Base-by-base conservation (phyloP, 306 rosid species). In the Lathyrus sativus region DNA sequence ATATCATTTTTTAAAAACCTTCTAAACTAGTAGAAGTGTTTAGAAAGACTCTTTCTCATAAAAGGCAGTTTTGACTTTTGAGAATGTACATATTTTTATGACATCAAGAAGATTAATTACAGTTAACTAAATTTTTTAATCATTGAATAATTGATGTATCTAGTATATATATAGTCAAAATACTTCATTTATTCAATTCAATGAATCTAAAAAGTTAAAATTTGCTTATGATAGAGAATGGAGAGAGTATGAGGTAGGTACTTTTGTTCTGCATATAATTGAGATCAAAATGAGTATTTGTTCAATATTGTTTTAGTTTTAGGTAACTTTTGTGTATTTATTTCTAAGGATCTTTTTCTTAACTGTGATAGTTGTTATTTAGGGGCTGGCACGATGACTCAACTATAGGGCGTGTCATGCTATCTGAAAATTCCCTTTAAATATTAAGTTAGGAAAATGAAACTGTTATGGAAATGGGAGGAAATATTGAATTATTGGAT, bases 391-490 rank as follows among this genome's bases (percentile, higher is more conserved):
- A 39, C 7, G 7, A 19, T 65, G 8, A 28, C 26, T 37, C 37
- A 37, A 43, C 7, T 33, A 64, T 11, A 4, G 51, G 10, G 62
- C 44, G 10, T 26, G 31, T 29, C 62, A 59, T 19, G 62, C 3
- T 18, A 31, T 54, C 29, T 65, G 67, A 70, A 74, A 65, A 29
- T 59, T 57, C 39, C 46, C 64, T 11, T 1, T 46, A 41, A 38
- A 58, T 24, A 54, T 58, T 65, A 57, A 49, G 26, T 74, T 74
- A n/a, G 69, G 75, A 43, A 41, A 60, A 68, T 65, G 73, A 31
- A 43, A 19, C 65, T 37, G n/a, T n/a, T 54, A 13, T 67, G 55
- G 13, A 65, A 49, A 60, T 65, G 51, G 53, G 14, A 44, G 80
- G 37, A 15, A 44, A 44, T 26, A n/a, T 55, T 35, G 67, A 54